phyloP scores from a whole-genome alignment of 1,139 yeast genomes.

The Candida pseudoviswanathii region DNA sequence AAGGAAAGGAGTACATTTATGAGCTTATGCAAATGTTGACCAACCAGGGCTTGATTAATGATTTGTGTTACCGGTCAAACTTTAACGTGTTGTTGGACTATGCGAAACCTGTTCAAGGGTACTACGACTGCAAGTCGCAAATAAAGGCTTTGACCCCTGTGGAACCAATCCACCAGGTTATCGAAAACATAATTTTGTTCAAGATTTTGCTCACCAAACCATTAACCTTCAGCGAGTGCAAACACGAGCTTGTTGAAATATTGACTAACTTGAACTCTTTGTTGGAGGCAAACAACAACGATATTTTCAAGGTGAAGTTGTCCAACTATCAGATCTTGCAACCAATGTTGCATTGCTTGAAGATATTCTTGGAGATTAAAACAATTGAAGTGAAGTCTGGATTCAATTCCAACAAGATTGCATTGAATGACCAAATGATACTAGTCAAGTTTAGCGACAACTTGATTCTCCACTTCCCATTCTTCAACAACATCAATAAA shows the following conservation, averaged over 20 bases:
- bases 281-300: conserved; percentile 25
- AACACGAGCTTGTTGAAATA: conserved; percentile 26
- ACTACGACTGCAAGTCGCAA: conserved; percentile 18
- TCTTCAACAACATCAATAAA: conserved; percentile 33
- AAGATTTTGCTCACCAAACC: conserved; percentile 34
- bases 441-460: conserved; percentile 25
- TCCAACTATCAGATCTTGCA: conserved; percentile 39
- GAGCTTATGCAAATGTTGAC: conserved; percentile 20
- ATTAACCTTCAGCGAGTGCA: conserved; percentile 22
- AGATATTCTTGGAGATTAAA: conserved; percentile 24
- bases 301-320: conserved; percentile 31
- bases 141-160: conserved; percentile 3
- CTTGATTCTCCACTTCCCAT: conserved; percentile 30
- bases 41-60: conserved; percentile 14
- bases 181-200: conserved; percentile 24
- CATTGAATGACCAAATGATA: conserved; percentile 15
- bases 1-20: conserved; percentile 11
- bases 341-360: conserved; percentile 37
- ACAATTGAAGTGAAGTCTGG: conserved; percentile 23
- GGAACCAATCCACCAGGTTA: conserved; percentile 10
- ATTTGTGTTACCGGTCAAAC: conserved; percentile 23
- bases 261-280: conserved; percentile 24
- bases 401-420: conserved; percentile 1
- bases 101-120: conserved; percentile 12
- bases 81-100: conserved; percentile 15